These are phyloP conservation scores for Brasenia schreberi DNA, from an alignment of 164 flowering plant genomes.

Conservation along the genomic window DNA sequence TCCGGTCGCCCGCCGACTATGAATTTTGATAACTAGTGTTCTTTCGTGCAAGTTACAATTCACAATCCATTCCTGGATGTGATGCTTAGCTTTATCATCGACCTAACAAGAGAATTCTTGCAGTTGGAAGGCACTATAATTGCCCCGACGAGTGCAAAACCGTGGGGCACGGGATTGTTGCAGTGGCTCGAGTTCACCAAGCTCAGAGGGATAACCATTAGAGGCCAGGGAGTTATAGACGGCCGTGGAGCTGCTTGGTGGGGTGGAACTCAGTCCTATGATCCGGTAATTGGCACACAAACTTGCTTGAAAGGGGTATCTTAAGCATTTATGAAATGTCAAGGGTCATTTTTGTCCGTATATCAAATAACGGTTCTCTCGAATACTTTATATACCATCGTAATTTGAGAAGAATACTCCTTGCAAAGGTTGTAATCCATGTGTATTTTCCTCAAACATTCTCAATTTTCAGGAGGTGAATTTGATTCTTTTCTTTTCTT, in stretches of 20 bases:
- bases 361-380: neutral
- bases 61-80: neutral
- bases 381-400: neutral
- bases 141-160: slow-evolving; percentile 50
- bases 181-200: slow-evolving; percentile 89
- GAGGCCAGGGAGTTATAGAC: slow-evolving; percentile 63
- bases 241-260: slow-evolving; percentile 95
- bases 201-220: slow-evolving; percentile 60
- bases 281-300: neutral
- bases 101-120: slow-evolving; percentile 1
- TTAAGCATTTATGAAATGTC: neutral
- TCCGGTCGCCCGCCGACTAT: neutral
- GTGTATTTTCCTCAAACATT: neutral
- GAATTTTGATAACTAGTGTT: neutral
- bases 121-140: slow-evolving; percentile 89
- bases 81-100: neutral
- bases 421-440: neutral
- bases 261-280: slow-evolving; percentile 20
- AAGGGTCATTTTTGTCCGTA: neutral
- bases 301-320: neutral
- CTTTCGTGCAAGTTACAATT: no score
- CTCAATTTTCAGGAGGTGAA: neutral
- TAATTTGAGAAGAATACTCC: neutral
- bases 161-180: slow-evolving; percentile 58
- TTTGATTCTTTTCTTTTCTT: no score